A percentile compares a stretch with the other conserved stretches of the same genome.
phyloP scores from a whole-genome alignment of 106 monocot species.

The Apostasia shenzhenica region DNA sequence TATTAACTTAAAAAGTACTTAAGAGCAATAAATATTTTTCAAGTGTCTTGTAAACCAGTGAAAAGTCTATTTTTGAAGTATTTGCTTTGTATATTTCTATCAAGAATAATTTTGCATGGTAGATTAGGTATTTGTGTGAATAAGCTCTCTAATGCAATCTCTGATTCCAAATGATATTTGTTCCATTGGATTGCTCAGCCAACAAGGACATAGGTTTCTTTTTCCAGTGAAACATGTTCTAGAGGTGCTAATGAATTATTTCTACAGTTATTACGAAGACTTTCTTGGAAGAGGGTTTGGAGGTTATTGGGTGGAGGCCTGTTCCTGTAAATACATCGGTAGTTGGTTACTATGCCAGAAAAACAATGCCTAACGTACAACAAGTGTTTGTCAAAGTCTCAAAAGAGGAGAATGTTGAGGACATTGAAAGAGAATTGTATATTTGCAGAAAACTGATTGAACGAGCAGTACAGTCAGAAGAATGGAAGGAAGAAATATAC shows the following conservation, averaged over 20 bases:
- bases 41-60: too few species aligned
- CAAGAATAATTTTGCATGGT: too few species aligned
- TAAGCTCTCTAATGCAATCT: neutral
- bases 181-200: neutral
- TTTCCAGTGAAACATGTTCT: neutral
- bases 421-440: conserved; percentile 93
- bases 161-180: neutral
- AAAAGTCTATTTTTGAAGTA: too few species aligned
- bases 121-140: neutral
- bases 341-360: conserved; percentile 85
- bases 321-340: conserved; percentile 75
- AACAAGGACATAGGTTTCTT: neutral
- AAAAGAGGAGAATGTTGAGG: conserved; percentile 76
- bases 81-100: too few species aligned
- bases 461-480: conserved; percentile 38
- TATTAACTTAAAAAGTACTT: too few species aligned
- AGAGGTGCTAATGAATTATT: conserved; percentile 11
- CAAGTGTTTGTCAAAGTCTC: conserved; percentile 82
- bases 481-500: conserved; percentile 81
- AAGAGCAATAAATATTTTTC: too few species aligned
- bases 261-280: conserved; percentile 59
- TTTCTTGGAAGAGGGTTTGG: conserved; percentile 81
- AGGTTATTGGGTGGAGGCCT: conserved; percentile 90
- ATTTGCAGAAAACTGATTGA: conserved; percentile 88
- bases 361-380: conserved; percentile 91